Evolutionary conservation across 495 filamentous ascomycete species (phyloP).

Genomic region (Geoglossum glabrum): DNA sequence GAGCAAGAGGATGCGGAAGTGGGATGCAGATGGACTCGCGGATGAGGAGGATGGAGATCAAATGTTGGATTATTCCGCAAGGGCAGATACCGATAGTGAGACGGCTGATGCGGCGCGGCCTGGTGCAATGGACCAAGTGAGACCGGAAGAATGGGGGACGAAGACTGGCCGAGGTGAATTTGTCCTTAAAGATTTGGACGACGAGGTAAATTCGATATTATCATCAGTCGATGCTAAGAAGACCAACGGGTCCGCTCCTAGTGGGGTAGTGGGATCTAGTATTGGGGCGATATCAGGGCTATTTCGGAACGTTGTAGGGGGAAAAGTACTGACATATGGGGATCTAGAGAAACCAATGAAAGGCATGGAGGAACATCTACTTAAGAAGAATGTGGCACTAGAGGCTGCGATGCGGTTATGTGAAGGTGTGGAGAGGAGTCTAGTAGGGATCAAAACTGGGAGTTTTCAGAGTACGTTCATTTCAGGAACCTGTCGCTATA

Average conservation of each 20-base stretch:
- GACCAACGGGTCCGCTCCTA: slow-evolving; percentile 15
- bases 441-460: slow-evolving; percentile 78
- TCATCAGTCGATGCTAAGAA: slow-evolving; percentile 18
- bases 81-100: slow-evolving; percentile 29
- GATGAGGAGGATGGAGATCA: slow-evolving; percentile 61
- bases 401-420: slow-evolving; percentile 85
- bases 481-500: not conserved
- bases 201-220: slow-evolving; percentile 7
- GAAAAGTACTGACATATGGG: slow-evolving; percentile 69
- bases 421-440: slow-evolving; percentile 72
- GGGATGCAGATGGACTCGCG: slow-evolving; percentile 75
- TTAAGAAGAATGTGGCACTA: slow-evolving; percentile 89
- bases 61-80: slow-evolving; percentile 69
- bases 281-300: slow-evolving; percentile 64
- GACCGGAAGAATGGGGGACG: slow-evolving; percentile 61
- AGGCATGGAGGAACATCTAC: slow-evolving; percentile 85
- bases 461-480: slow-evolving; percentile 60
- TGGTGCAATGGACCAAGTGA: slow-evolving; percentile 46
- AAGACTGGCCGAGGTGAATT: slow-evolving; percentile 78
- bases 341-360: slow-evolving; percentile 83
- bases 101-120: slow-evolving; percentile 17
- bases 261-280: slow-evolving; percentile 55
- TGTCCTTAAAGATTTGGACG: slow-evolving; percentile 78
- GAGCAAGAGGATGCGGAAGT: slow-evolving; percentile 64
- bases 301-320: slow-evolving; percentile 85